Percentiles rank a stretch among this genome's conserved stretches.
These are phyloP conservation scores for Podospora australis DNA, from an alignment of 495 filamentous ascomycete species.

Conservation along the genomic window DNA sequence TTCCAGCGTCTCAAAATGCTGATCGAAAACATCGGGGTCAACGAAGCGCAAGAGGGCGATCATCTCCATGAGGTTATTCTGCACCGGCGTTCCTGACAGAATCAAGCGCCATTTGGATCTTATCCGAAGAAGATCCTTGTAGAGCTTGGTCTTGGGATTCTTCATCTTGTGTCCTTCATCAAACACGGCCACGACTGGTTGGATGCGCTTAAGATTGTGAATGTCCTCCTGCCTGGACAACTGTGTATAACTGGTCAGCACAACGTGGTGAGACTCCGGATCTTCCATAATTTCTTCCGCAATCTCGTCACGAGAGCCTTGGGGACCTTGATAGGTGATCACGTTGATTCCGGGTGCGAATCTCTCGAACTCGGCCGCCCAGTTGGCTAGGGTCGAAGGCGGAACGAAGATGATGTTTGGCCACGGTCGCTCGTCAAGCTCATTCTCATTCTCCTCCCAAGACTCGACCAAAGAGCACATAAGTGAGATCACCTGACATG, in stretches of 20 bases:
- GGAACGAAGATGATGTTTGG: conserved; percentile 89
- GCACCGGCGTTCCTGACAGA: conserved; percentile 87
- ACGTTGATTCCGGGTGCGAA: conserved; percentile 75
- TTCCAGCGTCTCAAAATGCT: conserved; percentile 62
- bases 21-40: conserved; percentile 75
- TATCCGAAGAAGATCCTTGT: conserved; percentile 73
- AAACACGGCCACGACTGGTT: conserved; percentile 66
- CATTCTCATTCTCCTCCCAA: conserved; percentile 11
- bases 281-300: conserved; percentile 59
- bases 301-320: conserved; percentile 57
- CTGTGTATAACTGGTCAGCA: conserved; percentile 78
- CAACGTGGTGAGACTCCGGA: conserved; percentile 64
- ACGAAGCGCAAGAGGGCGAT: conserved; percentile 85
- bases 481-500: conserved; percentile 91
- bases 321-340: conserved; percentile 73
- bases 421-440: conserved; percentile 48
- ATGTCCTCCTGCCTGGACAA: conserved; percentile 36
- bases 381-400: conserved; percentile 89
- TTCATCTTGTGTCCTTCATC: conserved; percentile 92
- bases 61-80: conserved; percentile 93
- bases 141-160: conserved; percentile 73
- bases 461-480: conserved; percentile 71
- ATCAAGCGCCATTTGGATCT: conserved; percentile 71
- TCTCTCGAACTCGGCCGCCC: conserved; percentile 80
- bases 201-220: conserved; percentile 27